Evolutionary conservation across 345 rosid genomes (phyloP).

Genomic region (Aquilaria sinensis): DNA sequence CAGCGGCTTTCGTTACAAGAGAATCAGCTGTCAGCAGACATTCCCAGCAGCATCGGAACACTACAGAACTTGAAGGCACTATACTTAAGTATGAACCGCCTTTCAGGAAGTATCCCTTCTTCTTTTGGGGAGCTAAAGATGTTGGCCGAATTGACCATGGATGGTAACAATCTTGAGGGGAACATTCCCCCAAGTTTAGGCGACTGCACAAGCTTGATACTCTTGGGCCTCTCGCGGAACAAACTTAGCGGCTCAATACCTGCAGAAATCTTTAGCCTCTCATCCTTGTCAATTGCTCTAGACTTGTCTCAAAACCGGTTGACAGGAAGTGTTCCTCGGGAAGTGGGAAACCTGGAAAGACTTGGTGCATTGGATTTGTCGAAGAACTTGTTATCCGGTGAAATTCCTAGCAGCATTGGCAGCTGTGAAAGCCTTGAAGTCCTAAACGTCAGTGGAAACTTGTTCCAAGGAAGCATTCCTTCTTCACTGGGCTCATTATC

Average conservation of each 20-base stretch:
- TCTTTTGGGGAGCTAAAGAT: conserved; percentile 9
- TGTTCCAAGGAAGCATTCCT: conserved; percentile 16
- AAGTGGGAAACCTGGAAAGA: conserved; percentile 5
- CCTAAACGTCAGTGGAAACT: conserved; percentile 8
- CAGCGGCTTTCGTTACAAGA: neutral
- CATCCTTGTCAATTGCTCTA: neutral
- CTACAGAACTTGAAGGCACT: conserved; percentile 9
- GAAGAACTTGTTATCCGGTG: conserved; percentile 10
- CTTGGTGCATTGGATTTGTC: conserved; percentile 9
- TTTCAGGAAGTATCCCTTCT: conserved; percentile 12
- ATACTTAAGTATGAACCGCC: conserved; percentile 4
- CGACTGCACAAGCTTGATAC: neutral
- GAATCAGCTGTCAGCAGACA: conserved; percentile 7
- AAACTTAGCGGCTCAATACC: conserved; percentile 17
- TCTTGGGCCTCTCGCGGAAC: neutral
- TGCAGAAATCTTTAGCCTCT: conserved; percentile 2
- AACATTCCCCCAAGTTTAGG: conserved; percentile 18
- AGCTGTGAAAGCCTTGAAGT: conserved; percentile 12
- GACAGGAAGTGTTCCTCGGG: neutral
- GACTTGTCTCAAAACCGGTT: conserved; percentile 14
- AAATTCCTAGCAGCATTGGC: conserved; percentile 10
- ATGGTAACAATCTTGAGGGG: conserved; percentile 15
- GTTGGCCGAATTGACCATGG: neutral
- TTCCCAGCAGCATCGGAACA: conserved; percentile 12
- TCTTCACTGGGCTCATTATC: conserved; percentile 1